Percentiles rank a stretch among this genome's conserved stretches.
phyloP scores from a whole-genome alignment of 2,329 filamentous ascomycete genomes.

The Colletotrichum costaricense region DNA sequence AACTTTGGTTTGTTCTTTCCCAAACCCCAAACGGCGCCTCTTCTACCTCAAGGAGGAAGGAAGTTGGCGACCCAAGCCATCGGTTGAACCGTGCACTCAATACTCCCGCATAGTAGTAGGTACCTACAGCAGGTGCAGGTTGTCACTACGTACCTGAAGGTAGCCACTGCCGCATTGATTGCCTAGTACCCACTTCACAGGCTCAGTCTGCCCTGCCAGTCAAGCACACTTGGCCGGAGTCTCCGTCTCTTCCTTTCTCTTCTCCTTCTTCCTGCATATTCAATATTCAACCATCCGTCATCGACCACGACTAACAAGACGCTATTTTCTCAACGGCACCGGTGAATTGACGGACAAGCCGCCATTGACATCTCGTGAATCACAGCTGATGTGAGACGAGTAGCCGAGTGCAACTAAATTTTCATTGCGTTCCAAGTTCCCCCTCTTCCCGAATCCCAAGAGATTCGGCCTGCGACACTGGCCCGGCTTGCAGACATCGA shows the following conservation, averaged over 20 bases:
- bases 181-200: no score
- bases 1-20: background rate
- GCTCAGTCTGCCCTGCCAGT: background rate
- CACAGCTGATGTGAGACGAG: background rate
- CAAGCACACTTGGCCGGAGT: conserved; percentile 4
- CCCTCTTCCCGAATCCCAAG: background rate
- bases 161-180: background rate
- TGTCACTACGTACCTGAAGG: no score
- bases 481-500: background rate
- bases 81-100: background rate
- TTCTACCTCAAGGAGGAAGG: background rate
- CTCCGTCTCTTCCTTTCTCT: conserved; percentile 4
- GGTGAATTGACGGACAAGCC: background rate
- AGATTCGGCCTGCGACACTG: conserved; percentile 8
- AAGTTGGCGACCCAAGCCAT: background rate
- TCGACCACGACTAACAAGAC: background rate
- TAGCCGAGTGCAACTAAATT: background rate
- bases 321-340: background rate
- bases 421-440: background rate
- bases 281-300: background rate
- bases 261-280: conserved; percentile 13
- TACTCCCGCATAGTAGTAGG: background rate
- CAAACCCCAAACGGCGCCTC: background rate
- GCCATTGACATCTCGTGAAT: background rate
- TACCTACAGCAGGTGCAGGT: background rate